These are phyloP conservation scores for Ophiocordyceps robertsii DNA, from an alignment of 2,329 filamentous ascomycete species.

Conservation along the genomic window DNA sequence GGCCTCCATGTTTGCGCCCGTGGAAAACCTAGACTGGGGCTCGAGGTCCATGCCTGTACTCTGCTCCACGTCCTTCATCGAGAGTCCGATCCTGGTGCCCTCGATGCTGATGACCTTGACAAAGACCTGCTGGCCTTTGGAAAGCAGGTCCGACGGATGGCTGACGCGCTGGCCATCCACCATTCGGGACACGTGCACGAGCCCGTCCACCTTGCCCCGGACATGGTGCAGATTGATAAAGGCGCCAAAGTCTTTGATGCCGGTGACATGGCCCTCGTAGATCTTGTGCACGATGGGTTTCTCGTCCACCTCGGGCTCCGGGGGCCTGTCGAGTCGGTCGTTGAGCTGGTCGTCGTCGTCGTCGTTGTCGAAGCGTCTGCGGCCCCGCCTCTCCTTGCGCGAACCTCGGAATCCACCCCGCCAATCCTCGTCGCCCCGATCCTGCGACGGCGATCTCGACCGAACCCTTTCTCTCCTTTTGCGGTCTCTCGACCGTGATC, in stretches of 20 bases:
- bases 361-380: constrained; percentile 26
- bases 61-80: constrained; percentile 97
- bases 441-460: constrained; percentile 24
- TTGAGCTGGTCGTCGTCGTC: constrained; percentile 32
- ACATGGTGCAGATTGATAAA: constrained; percentile 90
- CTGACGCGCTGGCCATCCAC: constrained; percentile 75
- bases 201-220: constrained; percentile 75
- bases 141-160: constrained; percentile 78
- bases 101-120: constrained; percentile 88
- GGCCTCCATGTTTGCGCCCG: constrained; percentile 80
- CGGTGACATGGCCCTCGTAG: constrained; percentile 81
- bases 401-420: constrained; percentile 18
- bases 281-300: constrained; percentile 71
- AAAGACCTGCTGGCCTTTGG: constrained; percentile 70
- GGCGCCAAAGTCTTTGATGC: constrained; percentile 87
- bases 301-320: constrained; percentile 67
- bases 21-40: constrained; percentile 65
- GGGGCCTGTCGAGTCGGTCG: constrained; percentile 50
- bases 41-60: constrained; percentile 70
- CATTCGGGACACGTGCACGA: constrained; percentile 89
- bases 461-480: constrained; percentile 19
- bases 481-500: constrained; percentile 29
- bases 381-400: constrained; percentile 19
- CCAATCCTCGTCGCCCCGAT: constrained; percentile 32
- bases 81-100: constrained; percentile 67